Base-by-base conservation (phyloP, 441 rosid genomes). In the Brassica hybrid region DNA sequence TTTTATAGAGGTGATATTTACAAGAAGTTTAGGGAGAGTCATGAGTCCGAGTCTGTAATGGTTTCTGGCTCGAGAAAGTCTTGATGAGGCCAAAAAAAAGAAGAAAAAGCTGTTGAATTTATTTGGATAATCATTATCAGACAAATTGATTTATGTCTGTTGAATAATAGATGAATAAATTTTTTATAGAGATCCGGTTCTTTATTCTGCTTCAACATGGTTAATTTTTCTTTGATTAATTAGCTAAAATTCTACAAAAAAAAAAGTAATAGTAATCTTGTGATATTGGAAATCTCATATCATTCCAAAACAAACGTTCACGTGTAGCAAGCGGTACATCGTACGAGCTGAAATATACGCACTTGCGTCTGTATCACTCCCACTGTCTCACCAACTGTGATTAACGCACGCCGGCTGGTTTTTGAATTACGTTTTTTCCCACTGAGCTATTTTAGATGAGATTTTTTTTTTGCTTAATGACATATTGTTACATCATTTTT, bases 1-100 rank as follows among this genome's bases (percentile, higher is more conserved):
- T 92, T 90, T 76, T 94, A 94, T 72, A 86, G 76, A 67, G 81
- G 97, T 34, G 94, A 90, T 67, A 88, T 94, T 4, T 94, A 94
- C 82, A 88, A 86, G 82, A 94, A 87, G 82, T 94, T 88, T 50
- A 88, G 91, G 80, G 92, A 86, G 6, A 54, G 71, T 72, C 27
- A 36, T 13, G 85, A 78, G 74, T 67, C 69, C 2, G 81, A 80
- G 2, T 73, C 59, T 38, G 80, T 23, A 60, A 19, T 69, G 16
- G 74, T 45, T 7, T 50, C 69, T 61, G 45, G 36, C 13, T 66
- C 58, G 1, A 72, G 72, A 61, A 78, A 72, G 73, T 73, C 74
- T 67, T 78, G 67, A 76, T 50, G 17, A 32, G 2, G 23, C 11
- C 18, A 1, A 8, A 45, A 57, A 18, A 7, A n/a, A n/a, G n/a